Base-by-base conservation (phyloP, 495 filamentous ascomycete genomes). In the Trichoderma reesei region DNA sequence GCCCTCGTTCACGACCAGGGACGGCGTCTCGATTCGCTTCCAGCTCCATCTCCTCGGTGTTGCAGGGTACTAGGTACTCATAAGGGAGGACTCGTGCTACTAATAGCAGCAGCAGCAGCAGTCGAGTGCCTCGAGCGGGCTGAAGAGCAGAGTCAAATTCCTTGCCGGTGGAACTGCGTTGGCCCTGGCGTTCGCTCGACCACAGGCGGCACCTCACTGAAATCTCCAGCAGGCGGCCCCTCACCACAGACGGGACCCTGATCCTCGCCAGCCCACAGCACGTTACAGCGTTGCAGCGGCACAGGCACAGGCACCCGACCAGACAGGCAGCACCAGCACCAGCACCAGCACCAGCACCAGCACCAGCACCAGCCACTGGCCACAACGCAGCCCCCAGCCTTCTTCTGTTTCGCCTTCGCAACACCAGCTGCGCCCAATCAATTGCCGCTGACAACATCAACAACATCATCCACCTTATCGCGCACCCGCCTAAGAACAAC, bases 371-470 rank as follows among this genome's bases (percentile, higher is more conserved):
- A 56, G 51, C 51, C 51, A 56, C 51, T 56, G 20, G 4, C 31
- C 31, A 10, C 51, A 48, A 48, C 44, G 44, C 16, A 48, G n/a
- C 26, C 48, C 51, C 51, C 51, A 56, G 51, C 51, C 51, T 56
- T n/a, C n/a, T 56, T 56, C 51, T 36, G 51, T 56, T 56, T 56
- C 51, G 51, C 26, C 31, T 56, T 56, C 20, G 16, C 51, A 56
- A 33, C 51, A 48, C 16, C n/a, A 16, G 44, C 51, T 56, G 51
- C 51, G 51, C 51, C 51, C 51, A 56, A 56, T 56, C 51, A 56
- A 31, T 56, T 18, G 44, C 51, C 51, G 51, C 31, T 56, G 51
- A 56, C 51, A 31, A 56, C 51, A 51, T 51, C 46, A 56, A 56
- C 51, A 56, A 18, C 51, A 11, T 13, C 51, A 14, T 10, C 18